Conservation (phyloP, 441 rosid species). For the Rhodomyrtus psidioides region DNA sequence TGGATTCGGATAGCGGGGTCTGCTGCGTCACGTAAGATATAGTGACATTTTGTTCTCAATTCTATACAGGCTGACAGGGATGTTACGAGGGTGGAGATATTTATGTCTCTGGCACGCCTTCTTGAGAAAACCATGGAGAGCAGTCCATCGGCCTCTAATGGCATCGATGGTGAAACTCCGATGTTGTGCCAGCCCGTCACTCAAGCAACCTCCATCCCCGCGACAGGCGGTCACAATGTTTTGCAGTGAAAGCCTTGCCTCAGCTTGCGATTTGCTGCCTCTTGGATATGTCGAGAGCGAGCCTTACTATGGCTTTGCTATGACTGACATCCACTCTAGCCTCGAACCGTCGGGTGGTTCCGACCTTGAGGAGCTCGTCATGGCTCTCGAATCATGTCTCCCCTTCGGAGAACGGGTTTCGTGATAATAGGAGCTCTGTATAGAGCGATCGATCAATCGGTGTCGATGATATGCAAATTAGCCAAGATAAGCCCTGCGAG, state of each 20-base stretch:
- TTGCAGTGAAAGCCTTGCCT: constrained; percentile 21
- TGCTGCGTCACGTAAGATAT: neutral
- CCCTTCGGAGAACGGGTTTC: neutral
- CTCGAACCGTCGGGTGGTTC: constrained; percentile 9
- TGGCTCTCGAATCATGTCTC: neutral
- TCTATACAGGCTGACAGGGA: constrained; percentile 72
- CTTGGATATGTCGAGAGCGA: constrained; percentile 48
- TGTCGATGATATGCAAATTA: neutral
- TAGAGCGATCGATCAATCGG: too few species aligned
- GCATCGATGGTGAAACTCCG: constrained; percentile 33
- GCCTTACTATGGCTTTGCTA: constrained; percentile 26
- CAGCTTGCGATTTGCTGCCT: neutral
- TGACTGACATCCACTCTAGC: constrained; percentile 48
- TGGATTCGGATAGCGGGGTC: neutral
- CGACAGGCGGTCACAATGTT: constrained; percentile 44
- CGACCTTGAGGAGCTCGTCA: constrained; percentile 14
- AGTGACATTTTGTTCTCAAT: neutral
- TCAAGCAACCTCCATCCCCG: neutral
- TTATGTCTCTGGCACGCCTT: constrained; percentile 71
- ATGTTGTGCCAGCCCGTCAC: constrained; percentile 32
- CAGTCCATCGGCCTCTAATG: constrained; percentile 23
- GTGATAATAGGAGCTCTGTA: neutral
- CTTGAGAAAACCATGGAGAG: constrained; percentile 68
- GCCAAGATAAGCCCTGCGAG: neutral
- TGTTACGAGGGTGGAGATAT: constrained; percentile 85